Conservation (phyloP, 768 basidiomycete genomes). For the Mycena chlorophos region DNA sequence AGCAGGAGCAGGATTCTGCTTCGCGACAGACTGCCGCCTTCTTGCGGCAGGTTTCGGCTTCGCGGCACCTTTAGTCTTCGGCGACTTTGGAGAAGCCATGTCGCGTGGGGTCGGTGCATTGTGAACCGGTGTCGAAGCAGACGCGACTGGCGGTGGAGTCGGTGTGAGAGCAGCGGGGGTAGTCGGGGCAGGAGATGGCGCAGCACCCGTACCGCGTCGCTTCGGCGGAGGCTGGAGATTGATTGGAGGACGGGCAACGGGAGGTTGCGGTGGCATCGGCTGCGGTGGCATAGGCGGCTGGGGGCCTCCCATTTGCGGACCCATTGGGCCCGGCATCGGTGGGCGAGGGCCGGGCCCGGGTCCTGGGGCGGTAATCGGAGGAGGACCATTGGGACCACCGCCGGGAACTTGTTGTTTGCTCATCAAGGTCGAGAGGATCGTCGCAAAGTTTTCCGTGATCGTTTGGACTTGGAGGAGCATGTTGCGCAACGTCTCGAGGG, state of each 20-base stretch:
- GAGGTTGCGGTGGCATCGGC: conserved; percentile 13
- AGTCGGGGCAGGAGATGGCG: conserved; percentile 22
- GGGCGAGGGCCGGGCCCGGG: neutral
- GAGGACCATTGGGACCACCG: too few species aligned
- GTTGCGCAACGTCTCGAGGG: conserved; percentile 39
- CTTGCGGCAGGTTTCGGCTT: conserved; percentile 46
- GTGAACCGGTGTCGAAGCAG: conserved; percentile 42
- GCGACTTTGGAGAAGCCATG: conserved; percentile 68
- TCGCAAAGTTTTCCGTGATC: conserved; percentile 41
- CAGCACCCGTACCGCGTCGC: conserved; percentile 19
- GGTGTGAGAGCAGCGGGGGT: conserved; percentile 36
- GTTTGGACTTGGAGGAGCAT: conserved; percentile 47
- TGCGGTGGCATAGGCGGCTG: conserved; percentile 8
- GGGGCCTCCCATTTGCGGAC: neutral
- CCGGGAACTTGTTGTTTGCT: conserved; percentile 6
- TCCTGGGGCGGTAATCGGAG: too few species aligned
- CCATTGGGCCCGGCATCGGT: neutral
- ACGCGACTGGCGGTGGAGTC: conserved; percentile 48
- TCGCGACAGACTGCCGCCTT: conserved; percentile 34
- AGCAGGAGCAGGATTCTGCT: conserved; percentile 19
- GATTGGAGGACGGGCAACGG: conserved; percentile 24
- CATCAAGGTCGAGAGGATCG: conserved; percentile 23
- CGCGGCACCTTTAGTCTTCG: conserved; percentile 53
- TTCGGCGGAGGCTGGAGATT: conserved; percentile 31
- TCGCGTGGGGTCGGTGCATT: conserved; percentile 55